Percentiles rank a stretch among this genome's conserved stretches.
Conservation (phyloP, 2,329 filamentous ascomycete species). For the Nemania sp. region DNA sequence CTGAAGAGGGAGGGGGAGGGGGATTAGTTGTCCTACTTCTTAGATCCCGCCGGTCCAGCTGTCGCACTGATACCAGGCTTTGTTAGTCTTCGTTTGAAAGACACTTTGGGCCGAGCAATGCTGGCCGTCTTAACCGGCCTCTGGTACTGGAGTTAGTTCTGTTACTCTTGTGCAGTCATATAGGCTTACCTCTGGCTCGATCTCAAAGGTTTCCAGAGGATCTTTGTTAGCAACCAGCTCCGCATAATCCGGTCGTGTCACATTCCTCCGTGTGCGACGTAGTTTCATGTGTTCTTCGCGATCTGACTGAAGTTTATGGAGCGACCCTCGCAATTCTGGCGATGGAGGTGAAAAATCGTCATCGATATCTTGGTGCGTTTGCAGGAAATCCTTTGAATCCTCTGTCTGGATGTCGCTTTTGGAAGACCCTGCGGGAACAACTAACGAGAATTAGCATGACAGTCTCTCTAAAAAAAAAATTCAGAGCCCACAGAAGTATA, state of each 20-base stretch:
- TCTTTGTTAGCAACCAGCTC: slow-evolving; percentile 35
- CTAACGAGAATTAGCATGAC: slow-evolving; percentile 23
- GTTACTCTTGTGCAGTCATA: background rate
- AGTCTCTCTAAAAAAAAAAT: background rate
- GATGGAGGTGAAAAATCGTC: slow-evolving; percentile 26
- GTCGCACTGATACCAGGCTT: slow-evolving; percentile 14
- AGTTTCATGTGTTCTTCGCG: slow-evolving; percentile 26
- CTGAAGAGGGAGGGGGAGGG: background rate
- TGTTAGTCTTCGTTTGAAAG: slow-evolving; percentile 24
- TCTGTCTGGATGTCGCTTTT: slow-evolving; percentile 8
- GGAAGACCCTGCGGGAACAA: slow-evolving; percentile 25
- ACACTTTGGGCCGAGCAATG: slow-evolving; percentile 15
- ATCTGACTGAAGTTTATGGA: slow-evolving; percentile 18
- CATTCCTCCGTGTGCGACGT: slow-evolving; percentile 31
- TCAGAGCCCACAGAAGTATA: background rate
- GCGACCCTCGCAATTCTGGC: slow-evolving; percentile 15
- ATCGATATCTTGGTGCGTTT: slow-evolving; percentile 26
- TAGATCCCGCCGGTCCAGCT: slow-evolving; percentile 24
- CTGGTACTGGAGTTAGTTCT: slow-evolving; percentile 15
- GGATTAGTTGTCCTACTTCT: slow-evolving; percentile 30
- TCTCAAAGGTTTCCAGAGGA: slow-evolving; percentile 30
- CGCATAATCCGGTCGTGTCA: slow-evolving; percentile 36
- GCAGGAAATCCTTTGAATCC: slow-evolving; percentile 12
- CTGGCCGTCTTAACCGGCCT: slow-evolving; percentile 25
- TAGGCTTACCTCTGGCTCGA: slow-evolving; percentile 29